Evolutionary conservation across 1,284 basidiomycete species (phyloP), one percentile per base, ranked within the genome.

Genomic region (Trametes versicolor): DNA sequence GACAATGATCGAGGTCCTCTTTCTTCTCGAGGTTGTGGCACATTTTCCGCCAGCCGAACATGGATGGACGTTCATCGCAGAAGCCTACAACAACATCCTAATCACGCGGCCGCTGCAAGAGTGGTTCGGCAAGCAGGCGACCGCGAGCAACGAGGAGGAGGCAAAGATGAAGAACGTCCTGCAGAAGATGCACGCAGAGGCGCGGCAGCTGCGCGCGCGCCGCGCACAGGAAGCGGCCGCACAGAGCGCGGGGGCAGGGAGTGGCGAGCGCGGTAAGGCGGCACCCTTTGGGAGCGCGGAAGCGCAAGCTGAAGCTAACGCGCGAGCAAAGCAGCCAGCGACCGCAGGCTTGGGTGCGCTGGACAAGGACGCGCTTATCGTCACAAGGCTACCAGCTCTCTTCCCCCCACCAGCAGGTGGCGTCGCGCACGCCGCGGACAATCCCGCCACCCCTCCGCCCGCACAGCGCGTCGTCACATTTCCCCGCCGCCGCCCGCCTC

Each of bases 51-150:
- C 71, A 25, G 60, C 63, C 0, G 65, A 69, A 36, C 60, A 68
- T 49, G 65, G 67, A 1, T 72, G 71, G 71, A 47, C 32, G 13
- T 67, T 66, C 55, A 62, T 72, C 62, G 53, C 71, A 2, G 69
- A 72, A 41, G 68, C 64, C 37, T 72, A 72, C 64, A 70, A 70
- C 62, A 68, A 70, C 36, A 62, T 70, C 52, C 64, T 71, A 50
- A 71, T 70, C 62, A 66, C 64, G 9, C 64, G 63, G 25, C 66
- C 66, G 15, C 53, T 70, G 17, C 69, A 68, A 45, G 69, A 70
- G 52, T 70, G 69, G 69, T 70, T 70, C 52, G 53, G 48, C 6
- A 64, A 63, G 39, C 66, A 68, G 43, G 62, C 63, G 10, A 47
- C 62, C 4, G 39, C 36, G 23, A 66, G 63, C 56, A 62, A 65